A percentile compares a stretch with the other conserved stretches of the same genome.
phyloP scores from a whole-genome alignment of 75 land plant genomes.

The Larix kaempferi region DNA sequence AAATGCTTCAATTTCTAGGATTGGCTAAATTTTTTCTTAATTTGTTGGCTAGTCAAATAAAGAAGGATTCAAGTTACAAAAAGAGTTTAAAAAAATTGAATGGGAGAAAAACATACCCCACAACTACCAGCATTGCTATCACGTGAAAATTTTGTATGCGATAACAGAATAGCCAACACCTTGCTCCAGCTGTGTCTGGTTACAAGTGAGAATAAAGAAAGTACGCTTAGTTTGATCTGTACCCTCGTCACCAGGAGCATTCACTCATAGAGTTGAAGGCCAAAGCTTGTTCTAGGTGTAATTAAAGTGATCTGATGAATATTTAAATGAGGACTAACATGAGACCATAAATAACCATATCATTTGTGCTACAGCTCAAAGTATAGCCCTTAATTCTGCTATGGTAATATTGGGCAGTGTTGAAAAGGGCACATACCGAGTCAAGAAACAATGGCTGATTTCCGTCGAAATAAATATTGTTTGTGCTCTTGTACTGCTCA shows the following conservation, averaged over 20 bases:
- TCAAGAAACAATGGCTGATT: slow-evolving; percentile 78
- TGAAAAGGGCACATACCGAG: slow-evolving; percentile 37
- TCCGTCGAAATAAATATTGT: slow-evolving; percentile 64
- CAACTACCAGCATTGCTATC: slow-evolving; percentile 70
- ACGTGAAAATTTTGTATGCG: slow-evolving; percentile 83
- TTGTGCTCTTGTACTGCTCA: slow-evolving; percentile 70
- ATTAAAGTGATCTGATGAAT: not conserved
- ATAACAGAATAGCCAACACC: slow-evolving; percentile 34
- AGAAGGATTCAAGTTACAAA: not conserved
- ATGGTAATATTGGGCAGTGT: not conserved
- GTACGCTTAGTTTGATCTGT: not conserved
- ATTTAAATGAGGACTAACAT: too few relatives aligned
- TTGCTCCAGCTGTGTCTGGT: slow-evolving; percentile 61
- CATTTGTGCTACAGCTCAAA: not conserved
- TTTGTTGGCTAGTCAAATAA: not conserved
- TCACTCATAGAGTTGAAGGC: not conserved
- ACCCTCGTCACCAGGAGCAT: not conserved
- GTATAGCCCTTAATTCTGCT: not conserved
- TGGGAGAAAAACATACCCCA: slow-evolving; percentile 55
- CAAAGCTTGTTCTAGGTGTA: not conserved
- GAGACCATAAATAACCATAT: not conserved
- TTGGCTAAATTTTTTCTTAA: not conserved
- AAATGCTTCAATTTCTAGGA: not conserved
- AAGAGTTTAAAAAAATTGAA: not conserved
- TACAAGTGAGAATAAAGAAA: not conserved